These are phyloP conservation scores for Mycosphaerella sp. DNA, from an alignment of 2,329 filamentous ascomycete genomes.

Conservation along the genomic window DNA sequence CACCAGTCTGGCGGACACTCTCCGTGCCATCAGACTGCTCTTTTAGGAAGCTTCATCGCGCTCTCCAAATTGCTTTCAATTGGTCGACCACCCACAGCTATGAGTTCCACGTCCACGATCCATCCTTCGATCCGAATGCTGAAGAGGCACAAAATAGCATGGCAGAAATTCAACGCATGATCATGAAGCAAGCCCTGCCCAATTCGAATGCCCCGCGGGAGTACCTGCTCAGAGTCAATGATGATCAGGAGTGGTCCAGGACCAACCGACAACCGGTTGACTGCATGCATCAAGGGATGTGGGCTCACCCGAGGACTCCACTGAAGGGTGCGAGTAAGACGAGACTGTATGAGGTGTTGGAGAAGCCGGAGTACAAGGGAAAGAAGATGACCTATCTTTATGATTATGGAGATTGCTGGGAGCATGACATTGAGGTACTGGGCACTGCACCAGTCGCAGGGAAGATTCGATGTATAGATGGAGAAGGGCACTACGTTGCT, in stretches of 20 bases:
- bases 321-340: conserved; percentile 14
- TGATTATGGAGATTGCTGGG: conserved; percentile 28
- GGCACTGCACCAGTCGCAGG: conserved; percentile 16
- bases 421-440: conserved; percentile 23
- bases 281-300: conserved; percentile 3
- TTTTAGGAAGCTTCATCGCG: conserved; percentile 26
- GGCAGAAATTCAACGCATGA: not conserved
- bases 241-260: conserved; percentile 1
- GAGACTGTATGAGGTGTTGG: conserved; percentile 19
- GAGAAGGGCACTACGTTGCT: conserved; percentile 28
- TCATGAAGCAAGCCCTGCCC: not conserved
- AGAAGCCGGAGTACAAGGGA: conserved; percentile 11
- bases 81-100: conserved; percentile 27
- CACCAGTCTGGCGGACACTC: conserved; percentile 24
- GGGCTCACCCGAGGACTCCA: conserved; percentile 18
- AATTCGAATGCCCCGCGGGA: not conserved
- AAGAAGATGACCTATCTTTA: conserved; percentile 22
- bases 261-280: conserved; percentile 6
- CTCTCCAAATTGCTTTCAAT: conserved; percentile 27
- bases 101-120: conserved; percentile 21
- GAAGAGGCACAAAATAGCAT: not conserved
- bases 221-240: conserved; percentile 7
- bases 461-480: conserved; percentile 25
- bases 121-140: conserved; percentile 3
- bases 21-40: conserved; percentile 24